These are phyloP conservation scores for Cicer judaicum DNA, from an alignment of 306 rosid species.

Conservation along the genomic window DNA sequence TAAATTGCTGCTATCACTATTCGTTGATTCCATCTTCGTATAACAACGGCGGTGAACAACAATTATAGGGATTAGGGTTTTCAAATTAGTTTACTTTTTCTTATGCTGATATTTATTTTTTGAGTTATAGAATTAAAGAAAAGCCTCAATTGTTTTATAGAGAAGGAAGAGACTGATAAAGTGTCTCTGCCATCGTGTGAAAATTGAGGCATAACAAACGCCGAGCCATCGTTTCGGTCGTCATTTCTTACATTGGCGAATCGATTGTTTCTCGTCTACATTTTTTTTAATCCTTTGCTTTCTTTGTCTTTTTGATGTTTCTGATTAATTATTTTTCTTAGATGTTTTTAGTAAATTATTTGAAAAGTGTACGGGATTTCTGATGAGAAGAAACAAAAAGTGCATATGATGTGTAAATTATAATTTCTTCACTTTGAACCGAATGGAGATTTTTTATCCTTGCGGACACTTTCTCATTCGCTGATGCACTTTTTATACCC, in stretches of 20 bases:
- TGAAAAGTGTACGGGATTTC: no score
- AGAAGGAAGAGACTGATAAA: slow-evolving; percentile 39
- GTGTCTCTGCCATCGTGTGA: slow-evolving; percentile 48
- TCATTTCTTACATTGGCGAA: slow-evolving; percentile 61
- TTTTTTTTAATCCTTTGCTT: neutral
- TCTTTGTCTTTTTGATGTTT: neutral
- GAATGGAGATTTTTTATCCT: no score
- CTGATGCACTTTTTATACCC: no score
- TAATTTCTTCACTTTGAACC: no score
- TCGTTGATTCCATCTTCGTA: fast-evolving
- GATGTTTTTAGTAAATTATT: no score
- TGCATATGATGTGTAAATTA: no score
- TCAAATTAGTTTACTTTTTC: neutral
- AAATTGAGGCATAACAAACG: slow-evolving; percentile 61
- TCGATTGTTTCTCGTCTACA: slow-evolving; percentile 85
- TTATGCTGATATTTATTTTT: neutral
- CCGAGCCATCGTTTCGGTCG: slow-evolving; percentile 94
- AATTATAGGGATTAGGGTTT: neutral
- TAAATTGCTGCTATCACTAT: slow-evolving; percentile 13
- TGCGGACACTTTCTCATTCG: no score
- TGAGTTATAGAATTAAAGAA: neutral
- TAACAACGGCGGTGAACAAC: neutral
- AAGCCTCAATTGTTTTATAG: slow-evolving; percentile 46
- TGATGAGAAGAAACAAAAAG: no score
- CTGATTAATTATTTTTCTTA: no score